Conservation (phyloP, 768 basidiomycete species). For the Steccherinum ochraceum region DNA sequence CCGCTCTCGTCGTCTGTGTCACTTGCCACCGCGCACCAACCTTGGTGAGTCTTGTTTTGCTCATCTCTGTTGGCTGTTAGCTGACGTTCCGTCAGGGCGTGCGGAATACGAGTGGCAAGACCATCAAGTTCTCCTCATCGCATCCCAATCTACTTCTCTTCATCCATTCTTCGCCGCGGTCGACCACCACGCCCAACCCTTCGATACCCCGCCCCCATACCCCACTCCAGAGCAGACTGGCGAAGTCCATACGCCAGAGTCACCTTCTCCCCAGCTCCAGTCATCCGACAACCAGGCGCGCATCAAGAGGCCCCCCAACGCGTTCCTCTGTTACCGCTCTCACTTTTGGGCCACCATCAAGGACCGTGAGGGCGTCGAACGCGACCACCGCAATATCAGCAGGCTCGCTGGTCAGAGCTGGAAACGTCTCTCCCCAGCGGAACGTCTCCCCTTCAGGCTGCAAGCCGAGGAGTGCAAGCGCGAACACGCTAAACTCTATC, state of each 20-base stretch:
- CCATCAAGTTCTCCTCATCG: too few species aligned
- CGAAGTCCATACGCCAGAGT: too few species aligned
- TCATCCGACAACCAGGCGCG: conserved; percentile 36
- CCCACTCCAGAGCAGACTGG: too few species aligned
- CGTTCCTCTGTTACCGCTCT: conserved; percentile 81
- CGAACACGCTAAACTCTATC: conserved; percentile 44
- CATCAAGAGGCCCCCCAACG: conserved; percentile 75
- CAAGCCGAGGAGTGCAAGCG: conserved; percentile 41
- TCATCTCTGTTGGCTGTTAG: background rate
- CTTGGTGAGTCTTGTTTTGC: conserved; percentile 23
- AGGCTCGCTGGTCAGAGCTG: conserved; percentile 65
- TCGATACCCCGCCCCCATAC: too few species aligned
- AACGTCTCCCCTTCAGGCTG: conserved; percentile 40
- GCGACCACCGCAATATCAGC: conserved; percentile 68
- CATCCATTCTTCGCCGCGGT: background rate
- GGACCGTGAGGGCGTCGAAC: conserved; percentile 45
- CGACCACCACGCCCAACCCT: background rate
- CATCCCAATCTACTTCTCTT: background rate
- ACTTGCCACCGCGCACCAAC: conserved; percentile 25
- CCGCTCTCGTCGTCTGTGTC: conserved; percentile 39
- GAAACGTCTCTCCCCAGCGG: conserved; percentile 44
- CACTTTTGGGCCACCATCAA: conserved; percentile 50
- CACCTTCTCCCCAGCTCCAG: too few species aligned
- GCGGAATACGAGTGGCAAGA: conserved; percentile 1
- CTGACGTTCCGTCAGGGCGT: background rate